Percentiles rank a stretch among this genome's conserved stretches.
These are phyloP conservation scores for Sonneratia caseolaris DNA, from an alignment of 345 rosid species.

Conservation along the genomic window DNA sequence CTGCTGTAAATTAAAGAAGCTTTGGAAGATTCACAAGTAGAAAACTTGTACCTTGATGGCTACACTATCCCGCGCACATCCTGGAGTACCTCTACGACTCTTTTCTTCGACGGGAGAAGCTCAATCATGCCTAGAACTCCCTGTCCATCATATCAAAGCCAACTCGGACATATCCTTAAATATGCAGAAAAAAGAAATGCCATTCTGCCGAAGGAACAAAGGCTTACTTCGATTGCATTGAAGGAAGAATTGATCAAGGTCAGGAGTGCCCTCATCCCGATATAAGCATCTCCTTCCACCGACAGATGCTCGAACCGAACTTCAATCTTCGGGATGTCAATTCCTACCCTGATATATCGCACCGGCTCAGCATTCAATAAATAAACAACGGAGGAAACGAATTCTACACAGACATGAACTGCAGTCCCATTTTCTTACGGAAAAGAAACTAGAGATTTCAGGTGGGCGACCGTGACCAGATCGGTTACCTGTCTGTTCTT, in stretches of 20 bases:
- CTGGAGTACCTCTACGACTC: constrained; percentile 29
- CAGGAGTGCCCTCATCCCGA: constrained; percentile 49
- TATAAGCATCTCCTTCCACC: constrained; percentile 45
- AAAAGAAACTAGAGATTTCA: too few relatives aligned
- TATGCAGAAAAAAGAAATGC: not conserved
- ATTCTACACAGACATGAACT: not conserved
- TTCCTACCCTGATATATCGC: constrained; percentile 32
- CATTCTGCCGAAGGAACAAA: not conserved
- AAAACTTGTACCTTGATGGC: constrained; percentile 35
- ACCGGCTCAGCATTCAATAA: not conserved
- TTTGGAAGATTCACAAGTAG: not conserved
- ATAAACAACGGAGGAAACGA: not conserved
- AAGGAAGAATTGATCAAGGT: constrained; percentile 32
- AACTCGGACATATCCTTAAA: not conserved
- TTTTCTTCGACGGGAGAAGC: constrained; percentile 40
- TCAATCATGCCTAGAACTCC: constrained; percentile 27
- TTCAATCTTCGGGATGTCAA: constrained; percentile 42
- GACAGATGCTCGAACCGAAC: constrained; percentile 35
- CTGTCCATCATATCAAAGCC: constrained; percentile 15
- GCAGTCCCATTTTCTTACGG: too few relatives aligned
- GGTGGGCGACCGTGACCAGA: not conserved
- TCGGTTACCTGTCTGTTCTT: constrained; percentile 41
- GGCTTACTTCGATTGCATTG: constrained; percentile 33
- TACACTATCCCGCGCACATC: constrained; percentile 35
- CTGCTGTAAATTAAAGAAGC: not conserved